phyloP scores from a whole-genome alignment of 2,329 filamentous ascomycete species.

The Arthroderma sp. region DNA sequence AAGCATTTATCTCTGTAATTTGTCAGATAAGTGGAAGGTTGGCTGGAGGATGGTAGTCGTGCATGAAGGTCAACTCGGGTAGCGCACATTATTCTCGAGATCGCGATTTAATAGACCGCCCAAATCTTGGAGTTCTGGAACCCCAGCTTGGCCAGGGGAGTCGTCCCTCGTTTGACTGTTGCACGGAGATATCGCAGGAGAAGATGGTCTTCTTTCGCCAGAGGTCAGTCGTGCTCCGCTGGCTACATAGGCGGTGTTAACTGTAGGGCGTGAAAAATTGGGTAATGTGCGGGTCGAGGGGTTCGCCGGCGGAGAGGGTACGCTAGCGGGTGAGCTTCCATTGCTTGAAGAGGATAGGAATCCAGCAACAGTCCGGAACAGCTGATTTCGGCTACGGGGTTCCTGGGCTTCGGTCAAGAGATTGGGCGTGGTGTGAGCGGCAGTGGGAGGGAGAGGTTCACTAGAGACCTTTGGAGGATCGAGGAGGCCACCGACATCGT shows the following conservation, averaged over 20 bases:
- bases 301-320: conserved; percentile 7
- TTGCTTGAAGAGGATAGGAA: conserved; percentile 16
- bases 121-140: conserved; percentile 31
- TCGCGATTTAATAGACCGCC: conserved; percentile 28
- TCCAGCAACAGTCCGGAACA: conserved; percentile 28
- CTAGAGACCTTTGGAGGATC: conserved; percentile 37
- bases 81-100: conserved; percentile 5
- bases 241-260: background rate
- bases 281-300: background rate
- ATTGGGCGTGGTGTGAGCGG: conserved; percentile 4
- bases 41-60: background rate
- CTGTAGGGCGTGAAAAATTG: conserved; percentile 13
- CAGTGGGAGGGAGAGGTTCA: conserved; percentile 6
- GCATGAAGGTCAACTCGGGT: background rate
- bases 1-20: background rate
- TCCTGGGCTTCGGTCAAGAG: conserved; percentile 4
- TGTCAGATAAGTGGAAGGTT: background rate
- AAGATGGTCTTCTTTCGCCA: background rate
- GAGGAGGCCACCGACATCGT: conserved; percentile 70
- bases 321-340: conserved; percentile 10
- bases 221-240: background rate
- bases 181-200: background rate
- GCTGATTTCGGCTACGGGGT: conserved; percentile 18
- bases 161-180: background rate
- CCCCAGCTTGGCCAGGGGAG: background rate